These are phyloP conservation scores for Didymella pinodella DNA, from an alignment of 2,329 filamentous ascomycete species.

Conservation along the genomic window DNA sequence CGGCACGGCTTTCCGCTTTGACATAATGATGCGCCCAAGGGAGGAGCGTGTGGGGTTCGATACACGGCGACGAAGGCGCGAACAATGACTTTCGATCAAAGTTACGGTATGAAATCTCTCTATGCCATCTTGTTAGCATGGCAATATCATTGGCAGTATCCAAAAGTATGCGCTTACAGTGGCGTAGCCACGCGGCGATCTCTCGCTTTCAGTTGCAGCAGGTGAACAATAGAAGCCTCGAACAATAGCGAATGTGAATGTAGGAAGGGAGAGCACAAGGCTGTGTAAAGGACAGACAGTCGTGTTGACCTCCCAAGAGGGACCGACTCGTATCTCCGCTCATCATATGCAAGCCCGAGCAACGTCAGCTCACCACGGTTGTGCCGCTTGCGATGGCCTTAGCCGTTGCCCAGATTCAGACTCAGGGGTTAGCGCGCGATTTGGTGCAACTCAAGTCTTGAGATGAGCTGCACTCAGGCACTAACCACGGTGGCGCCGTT, in stretches of 20 bases:
- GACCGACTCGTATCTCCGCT: conserved; percentile 17
- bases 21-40: conserved; percentile 29
- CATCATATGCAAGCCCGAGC: conserved; percentile 18
- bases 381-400: conserved; percentile 15
- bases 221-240: conserved; percentile 4
- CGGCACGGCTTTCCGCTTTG: conserved; percentile 41
- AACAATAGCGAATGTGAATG: conserved; percentile 1
- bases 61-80: conserved; percentile 2
- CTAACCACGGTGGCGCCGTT: conserved; percentile 10
- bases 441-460: conserved; percentile 14
- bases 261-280: not conserved
- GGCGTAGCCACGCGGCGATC: conserved; percentile 12
- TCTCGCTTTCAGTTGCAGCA: conserved; percentile 9
- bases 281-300: conserved; percentile 11
- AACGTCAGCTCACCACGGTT: conserved; percentile 21
- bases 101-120: not conserved
- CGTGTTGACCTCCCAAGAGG: conserved; percentile 2
- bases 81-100: not conserved
- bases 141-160: not conserved
- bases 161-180: conserved; percentile 14
- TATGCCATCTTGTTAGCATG: conserved; percentile 3
- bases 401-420: conserved; percentile 14
- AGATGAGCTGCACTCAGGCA: conserved; percentile 13
- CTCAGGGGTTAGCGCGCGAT: conserved; percentile 13
- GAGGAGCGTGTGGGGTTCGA: not conserved